Conservation (phyloP, 2,329 filamentous ascomycete genomes). For the Fusarium tjaetaba region DNA sequence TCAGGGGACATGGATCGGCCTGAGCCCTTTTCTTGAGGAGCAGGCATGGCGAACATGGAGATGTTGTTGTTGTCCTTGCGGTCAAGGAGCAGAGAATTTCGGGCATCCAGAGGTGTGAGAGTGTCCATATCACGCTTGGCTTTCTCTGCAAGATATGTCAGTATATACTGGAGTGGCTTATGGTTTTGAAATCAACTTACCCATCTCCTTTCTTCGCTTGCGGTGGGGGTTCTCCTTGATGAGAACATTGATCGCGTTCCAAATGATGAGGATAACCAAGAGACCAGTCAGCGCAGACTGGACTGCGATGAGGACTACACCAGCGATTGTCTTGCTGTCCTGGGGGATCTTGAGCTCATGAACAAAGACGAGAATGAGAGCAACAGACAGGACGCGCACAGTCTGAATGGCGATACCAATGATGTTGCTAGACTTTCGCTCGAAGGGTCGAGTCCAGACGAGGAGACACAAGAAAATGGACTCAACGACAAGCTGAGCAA, state of each 20-base stretch:
- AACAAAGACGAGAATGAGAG: slow-evolving; percentile 91
- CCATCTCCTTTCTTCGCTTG: slow-evolving; percentile 86
- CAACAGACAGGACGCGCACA: slow-evolving; percentile 87
- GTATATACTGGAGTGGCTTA: background rate
- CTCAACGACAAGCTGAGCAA: slow-evolving; percentile 84
- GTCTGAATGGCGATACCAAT: slow-evolving; percentile 94
- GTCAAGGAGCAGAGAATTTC: slow-evolving; percentile 84
- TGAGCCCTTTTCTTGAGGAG: slow-evolving; percentile 50
- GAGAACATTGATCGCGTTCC: slow-evolving; percentile 87
- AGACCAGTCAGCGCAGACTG: slow-evolving; percentile 85
- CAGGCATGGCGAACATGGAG: slow-evolving; percentile 57
- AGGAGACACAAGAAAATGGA: slow-evolving; percentile 80
- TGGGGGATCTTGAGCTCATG: slow-evolving; percentile 89
- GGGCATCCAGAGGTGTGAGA: slow-evolving; percentile 86
- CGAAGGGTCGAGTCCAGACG: slow-evolving; percentile 86
- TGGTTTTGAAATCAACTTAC: slow-evolving; percentile 62
- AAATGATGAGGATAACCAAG: slow-evolving; percentile 85
- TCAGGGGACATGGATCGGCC: slow-evolving; percentile 49
- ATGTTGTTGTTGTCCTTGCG: slow-evolving; percentile 52
- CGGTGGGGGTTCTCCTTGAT: slow-evolving; percentile 91
- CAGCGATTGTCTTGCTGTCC: slow-evolving; percentile 93
- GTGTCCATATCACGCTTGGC: slow-evolving; percentile 79
- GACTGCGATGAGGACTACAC: slow-evolving; percentile 91
- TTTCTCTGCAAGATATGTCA: slow-evolving; percentile 70
- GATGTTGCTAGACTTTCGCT: slow-evolving; percentile 86